phyloP scores from a whole-genome alignment of 805 yeast species.

The Candida peoriensis region DNA sequence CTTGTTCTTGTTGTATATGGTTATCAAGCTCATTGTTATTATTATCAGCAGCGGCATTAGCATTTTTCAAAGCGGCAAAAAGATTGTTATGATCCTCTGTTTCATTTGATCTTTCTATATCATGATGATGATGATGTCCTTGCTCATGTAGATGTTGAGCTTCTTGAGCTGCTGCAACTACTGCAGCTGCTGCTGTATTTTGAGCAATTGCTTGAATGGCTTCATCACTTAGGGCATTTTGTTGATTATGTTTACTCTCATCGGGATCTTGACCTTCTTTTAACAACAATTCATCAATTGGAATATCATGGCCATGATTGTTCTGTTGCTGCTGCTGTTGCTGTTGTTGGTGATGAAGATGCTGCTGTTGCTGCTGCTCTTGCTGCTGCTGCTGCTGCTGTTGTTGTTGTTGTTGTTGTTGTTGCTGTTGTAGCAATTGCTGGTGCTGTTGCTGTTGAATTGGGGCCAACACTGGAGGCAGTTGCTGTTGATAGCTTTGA shows the following conservation, averaged over 20 bases:
- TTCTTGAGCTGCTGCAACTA: neutral
- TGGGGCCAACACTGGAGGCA: slow-evolving; percentile 10
- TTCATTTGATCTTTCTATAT: slow-evolving; percentile 5
- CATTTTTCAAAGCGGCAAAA: slow-evolving; percentile 14
- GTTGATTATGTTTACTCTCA: slow-evolving; percentile 1
- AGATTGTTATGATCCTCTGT: slow-evolving; percentile 10
- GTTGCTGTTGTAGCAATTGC: slow-evolving; percentile 8
- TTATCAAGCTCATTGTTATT: neutral
- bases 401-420: slow-evolving; percentile 9
- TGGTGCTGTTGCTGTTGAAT: slow-evolving; percentile 7
- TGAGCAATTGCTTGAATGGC: slow-evolving; percentile 9
- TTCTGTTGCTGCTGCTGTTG: slow-evolving; percentile 9
- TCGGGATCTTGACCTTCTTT: slow-evolving; percentile 7
- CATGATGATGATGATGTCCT: slow-evolving; percentile 1
- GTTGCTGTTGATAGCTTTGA: slow-evolving; percentile 4
- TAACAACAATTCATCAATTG: slow-evolving; percentile 13
- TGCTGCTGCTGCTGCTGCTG: slow-evolving; percentile 9
- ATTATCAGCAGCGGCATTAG: slow-evolving; percentile 4
- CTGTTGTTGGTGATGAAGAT: slow-evolving; percentile 5
- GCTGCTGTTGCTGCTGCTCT: slow-evolving; percentile 6
- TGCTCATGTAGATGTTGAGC: neutral
- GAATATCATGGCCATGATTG: slow-evolving; percentile 12
- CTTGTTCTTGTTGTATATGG: slow-evolving; percentile 1
- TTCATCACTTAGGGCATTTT: slow-evolving; percentile 6
- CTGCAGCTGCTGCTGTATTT: slow-evolving; percentile 1